Evolutionary conservation across 495 filamentous ascomycete species (phyloP), one percentile per base, ranked within the genome.

Genomic region (Darksidea phi): DNA sequence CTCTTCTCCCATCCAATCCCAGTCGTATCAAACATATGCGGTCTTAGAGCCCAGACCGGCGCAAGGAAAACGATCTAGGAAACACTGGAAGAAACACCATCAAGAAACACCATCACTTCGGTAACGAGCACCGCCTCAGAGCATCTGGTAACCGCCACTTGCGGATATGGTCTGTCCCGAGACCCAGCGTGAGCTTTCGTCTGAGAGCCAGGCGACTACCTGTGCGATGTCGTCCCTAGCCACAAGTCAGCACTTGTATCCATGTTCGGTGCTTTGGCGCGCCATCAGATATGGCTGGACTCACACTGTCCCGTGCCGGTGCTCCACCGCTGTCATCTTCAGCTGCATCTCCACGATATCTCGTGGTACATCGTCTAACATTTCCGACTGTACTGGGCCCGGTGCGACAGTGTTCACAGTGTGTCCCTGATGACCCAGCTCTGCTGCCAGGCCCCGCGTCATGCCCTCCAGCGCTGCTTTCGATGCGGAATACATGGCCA

Each of bases 391-490:
- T 13, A 76, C 71, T 0, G 75, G 77, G 1, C 77, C 78, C 10
- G 76, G 77, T 6, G 64, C 67, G 8, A 79, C 75, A 11, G 69
- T 63, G 49, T 80, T 79, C 1, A 78, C 77, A 0, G 77, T 80
- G 52, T 74, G 71, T 1, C 76, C 77, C 51, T 70, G 68, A 1
- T 41, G 28, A 0, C 79, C 77, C 0, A 81, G 59, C 63, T 82
- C 78, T 5, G 67, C 67, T 0, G 79, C 79, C 64, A 74, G 73
- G 24, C 64, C 68, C 21, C 77, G 67, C 4, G 77, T 78, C 49
- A 79, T 51, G 1, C 70, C 77, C 52, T 82, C 79, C 12, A 80
- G 25, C 5, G 77, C 79, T 4, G 76, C 76, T 66, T 82, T 82
- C 3, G 73, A 72, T 0, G 79, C 72, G n/a, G 61, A 65, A 50